Base-by-base conservation (phyloP, 2,329 filamentous ascomycete species). In the Scedosporium dehoogii region DNA sequence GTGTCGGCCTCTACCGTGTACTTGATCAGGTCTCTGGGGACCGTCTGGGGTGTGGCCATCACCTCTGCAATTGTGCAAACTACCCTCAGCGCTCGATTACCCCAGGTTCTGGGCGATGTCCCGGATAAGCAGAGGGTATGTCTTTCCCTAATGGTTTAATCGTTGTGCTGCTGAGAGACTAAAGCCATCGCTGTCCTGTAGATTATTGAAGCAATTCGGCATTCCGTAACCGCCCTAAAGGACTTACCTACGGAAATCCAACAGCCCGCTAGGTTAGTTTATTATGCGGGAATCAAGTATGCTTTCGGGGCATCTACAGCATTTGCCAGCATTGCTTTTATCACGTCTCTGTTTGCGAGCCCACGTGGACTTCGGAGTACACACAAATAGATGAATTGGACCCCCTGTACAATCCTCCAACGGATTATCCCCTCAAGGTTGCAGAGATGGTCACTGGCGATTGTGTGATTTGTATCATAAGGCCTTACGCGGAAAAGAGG, bases 31-130 rank as follows among this genome's bases (percentile, higher is more conserved):
- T 87, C 84, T 0, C 73, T 88, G 3, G 85, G 85, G 1, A 82
- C 80, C 0, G 84, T 88, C 16, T 87, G 83, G 79, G 85, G 85
- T 9, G 85, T 88, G 1, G 84, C 85, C 0, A 75, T 84, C 42
- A 83, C 83, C 0, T 85, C 84, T 7, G 79, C 84, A 6, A 84
- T 88, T 55, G 76, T 86, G 41, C 85, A 88, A 71, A 87, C 83
- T 63, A 82, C 81, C 62, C 76, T 88, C 66, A 82, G 77, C 67
- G 73, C 78, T 66, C 76, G 78, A 64, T 75, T 88, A 27, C 79
- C 81, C 4, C 72, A 74, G 64, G 83, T 78, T 66, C 73, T 87
- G 70, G 76, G 73, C 68, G 79, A 78, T 69, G 73, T 86, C 69
- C 76, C 81, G 64, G 76, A 85, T 66, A 85, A 84, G 78, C 79